Evolutionary conservation across 257 asterid genomes (phyloP).

Genomic region (Solanum infundibuliforme): DNA sequence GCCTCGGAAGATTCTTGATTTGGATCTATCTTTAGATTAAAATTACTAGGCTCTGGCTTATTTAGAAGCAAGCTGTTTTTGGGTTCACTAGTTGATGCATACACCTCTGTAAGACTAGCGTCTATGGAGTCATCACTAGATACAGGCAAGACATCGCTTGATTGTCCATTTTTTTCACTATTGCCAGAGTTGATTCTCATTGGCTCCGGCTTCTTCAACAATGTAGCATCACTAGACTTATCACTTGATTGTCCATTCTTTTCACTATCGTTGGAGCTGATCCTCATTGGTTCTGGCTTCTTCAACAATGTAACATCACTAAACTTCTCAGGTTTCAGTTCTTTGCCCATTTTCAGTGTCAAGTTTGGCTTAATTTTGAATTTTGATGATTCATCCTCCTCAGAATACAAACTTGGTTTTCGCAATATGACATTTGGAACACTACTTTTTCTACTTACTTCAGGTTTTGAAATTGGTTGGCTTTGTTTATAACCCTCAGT

Average conservation of each 20-base stretch:
- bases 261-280: slow-evolving; percentile 13
- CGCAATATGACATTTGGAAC: slow-evolving; percentile 77
- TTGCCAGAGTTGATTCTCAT: slow-evolving; percentile 10
- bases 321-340: slow-evolving; percentile 45
- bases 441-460: slow-evolving; percentile 29
- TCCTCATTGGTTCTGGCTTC: slow-evolving; percentile 49
- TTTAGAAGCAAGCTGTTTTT: slow-evolving; percentile 19
- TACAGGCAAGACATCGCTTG: slow-evolving; percentile 13
- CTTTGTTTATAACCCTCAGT: slow-evolving; percentile 11
- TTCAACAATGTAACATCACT: slow-evolving; percentile 67
- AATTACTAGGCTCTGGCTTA: slow-evolving; percentile 31
- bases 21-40: slow-evolving; percentile 21
- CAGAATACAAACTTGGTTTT: slow-evolving; percentile 46
- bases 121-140: slow-evolving; percentile 10
- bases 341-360: slow-evolving; percentile 54
- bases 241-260: slow-evolving; percentile 15
- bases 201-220: slow-evolving; percentile 69
- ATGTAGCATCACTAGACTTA: slow-evolving; percentile 18
- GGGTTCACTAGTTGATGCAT: slow-evolving; percentile 8
- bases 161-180: slow-evolving; percentile 16
- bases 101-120: background rate
- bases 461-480: slow-evolving; percentile 14
- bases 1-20: slow-evolving; percentile 23
- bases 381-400: slow-evolving; percentile 38
- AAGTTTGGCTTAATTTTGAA: slow-evolving; percentile 64